A percentile compares a stretch with the other conserved stretches of the same genome.
phyloP scores from a whole-genome alignment of 768 basidiomycete species.

The Collybia sordida region DNA sequence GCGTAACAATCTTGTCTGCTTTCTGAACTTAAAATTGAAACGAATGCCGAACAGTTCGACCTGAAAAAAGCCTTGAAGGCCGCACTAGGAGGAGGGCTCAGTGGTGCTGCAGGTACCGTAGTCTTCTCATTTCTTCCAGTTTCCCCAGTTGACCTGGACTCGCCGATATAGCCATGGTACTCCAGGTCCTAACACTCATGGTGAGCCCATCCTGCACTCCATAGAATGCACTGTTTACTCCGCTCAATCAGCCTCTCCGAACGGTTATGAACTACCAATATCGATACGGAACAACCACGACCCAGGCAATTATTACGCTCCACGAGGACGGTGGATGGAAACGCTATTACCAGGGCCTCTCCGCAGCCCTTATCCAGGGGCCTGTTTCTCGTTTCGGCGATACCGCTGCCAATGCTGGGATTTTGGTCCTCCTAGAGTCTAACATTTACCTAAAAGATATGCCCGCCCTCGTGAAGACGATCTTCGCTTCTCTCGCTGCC shows the following conservation, averaged over 20 bases:
- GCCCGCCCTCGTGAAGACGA: constrained; percentile 68
- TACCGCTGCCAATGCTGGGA: constrained; percentile 92
- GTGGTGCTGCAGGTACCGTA: constrained; percentile 76
- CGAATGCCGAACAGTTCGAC: constrained; percentile 66
- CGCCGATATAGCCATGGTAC: constrained; percentile 75
- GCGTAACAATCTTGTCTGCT: constrained; percentile 17
- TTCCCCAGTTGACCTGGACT: constrained; percentile 1
- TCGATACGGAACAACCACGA: constrained; percentile 78
- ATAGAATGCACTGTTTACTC: constrained; percentile 4
- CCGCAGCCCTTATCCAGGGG: constrained; percentile 84
- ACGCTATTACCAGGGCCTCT: constrained; percentile 87
- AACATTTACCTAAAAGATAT: constrained; percentile 69
- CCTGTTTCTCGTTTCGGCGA: constrained; percentile 89
- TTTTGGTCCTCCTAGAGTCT: constrained; percentile 79
- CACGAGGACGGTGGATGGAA: constrained; percentile 77
- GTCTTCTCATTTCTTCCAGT: not conserved
- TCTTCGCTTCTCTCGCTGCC: constrained; percentile 76
- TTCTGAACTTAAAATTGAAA: not conserved
- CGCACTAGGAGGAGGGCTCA: constrained; percentile 88
- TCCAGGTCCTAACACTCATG: constrained; percentile 92
- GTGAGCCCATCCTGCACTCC: constrained; percentile 19
- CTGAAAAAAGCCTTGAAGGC: constrained; percentile 70
- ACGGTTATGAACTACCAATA: constrained; percentile 99
- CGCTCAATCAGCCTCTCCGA: constrained; percentile 66
- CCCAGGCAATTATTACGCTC: constrained; percentile 62